These are phyloP conservation scores for Hemerocallis citrina DNA, from an alignment of 106 monocot species.

Conservation along the genomic window DNA sequence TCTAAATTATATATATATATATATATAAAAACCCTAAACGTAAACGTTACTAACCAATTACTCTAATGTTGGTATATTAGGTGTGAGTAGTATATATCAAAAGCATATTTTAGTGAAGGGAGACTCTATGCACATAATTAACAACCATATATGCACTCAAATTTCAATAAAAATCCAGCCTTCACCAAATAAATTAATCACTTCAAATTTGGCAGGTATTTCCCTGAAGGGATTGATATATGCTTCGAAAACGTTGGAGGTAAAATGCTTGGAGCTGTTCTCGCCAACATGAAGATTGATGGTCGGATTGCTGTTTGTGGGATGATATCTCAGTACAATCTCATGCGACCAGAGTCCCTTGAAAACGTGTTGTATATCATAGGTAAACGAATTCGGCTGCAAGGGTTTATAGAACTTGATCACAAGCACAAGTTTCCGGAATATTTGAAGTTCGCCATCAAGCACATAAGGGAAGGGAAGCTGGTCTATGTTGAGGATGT, in stretches of 20 bases:
- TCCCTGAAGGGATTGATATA: slow-evolving; percentile 46
- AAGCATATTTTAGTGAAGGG: not conserved
- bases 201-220: slow-evolving; percentile 28
- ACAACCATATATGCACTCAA: no score
- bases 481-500: slow-evolving; percentile 30
- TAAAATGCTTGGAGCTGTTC: slow-evolving; percentile 36
- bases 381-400: slow-evolving; percentile 17
- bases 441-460: slow-evolving; percentile 13
- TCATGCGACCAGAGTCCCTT: slow-evolving; percentile 18
- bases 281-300: slow-evolving; percentile 27
- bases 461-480: slow-evolving; percentile 21
- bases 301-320: slow-evolving; percentile 36
- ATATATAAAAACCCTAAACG: no score
- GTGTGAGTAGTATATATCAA: not conserved
- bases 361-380: no score
- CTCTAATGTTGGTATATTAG: no score
- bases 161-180: no score
- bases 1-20: no score
- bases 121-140: no score
- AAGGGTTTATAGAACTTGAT: slow-evolving; percentile 22
- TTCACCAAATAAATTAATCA: no score
- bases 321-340: slow-evolving; percentile 48
- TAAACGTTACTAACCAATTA: no score
- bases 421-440: slow-evolving; percentile 3
- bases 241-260: slow-evolving; percentile 50